Percentiles rank a stretch among this genome's conserved stretches.
Conservation (phyloP, 1,284 basidiomycete genomes). For the Apiotrichum mycotoxinovorans region DNA sequence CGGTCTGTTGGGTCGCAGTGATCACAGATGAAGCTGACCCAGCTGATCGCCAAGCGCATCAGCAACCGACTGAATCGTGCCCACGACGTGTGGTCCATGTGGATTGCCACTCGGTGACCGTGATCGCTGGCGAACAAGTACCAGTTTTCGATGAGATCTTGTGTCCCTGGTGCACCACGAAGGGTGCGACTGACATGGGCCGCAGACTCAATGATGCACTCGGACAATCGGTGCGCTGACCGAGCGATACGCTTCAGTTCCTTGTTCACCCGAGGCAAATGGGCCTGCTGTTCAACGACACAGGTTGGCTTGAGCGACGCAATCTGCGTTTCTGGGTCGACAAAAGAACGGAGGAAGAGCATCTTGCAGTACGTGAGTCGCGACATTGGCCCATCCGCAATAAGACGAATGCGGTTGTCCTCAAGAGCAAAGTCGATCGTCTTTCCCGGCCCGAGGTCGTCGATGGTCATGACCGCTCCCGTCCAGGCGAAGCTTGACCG, state of each 20-base stretch:
- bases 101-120: conserved; percentile 78
- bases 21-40: conserved; percentile 98
- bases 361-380: conserved; percentile 75
- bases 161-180: conserved; percentile 60
- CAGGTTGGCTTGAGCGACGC: conserved; percentile 44
- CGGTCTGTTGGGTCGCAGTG: conserved; percentile 95
- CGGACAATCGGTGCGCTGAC: conserved; percentile 82
- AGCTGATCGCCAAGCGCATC: conserved; percentile 85
- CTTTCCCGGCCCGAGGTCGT: conserved; percentile 52
- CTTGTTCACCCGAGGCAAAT: conserved; percentile 81
- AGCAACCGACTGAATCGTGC: conserved; percentile 76
- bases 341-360: conserved; percentile 67
- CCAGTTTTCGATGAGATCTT: conserved; percentile 93
- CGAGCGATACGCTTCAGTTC: conserved; percentile 87
- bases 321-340: conserved; percentile 41
- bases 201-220: conserved; percentile 87
- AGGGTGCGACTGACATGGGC: conserved; percentile 73
- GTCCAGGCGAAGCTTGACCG: conserved; percentile 89
- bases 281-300: conserved; percentile 81
- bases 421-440: conserved; percentile 72
- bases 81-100: conserved; percentile 72
- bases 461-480: conserved; percentile 69
- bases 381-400: conserved; percentile 80
- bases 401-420: conserved; percentile 75
- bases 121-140: conserved; percentile 91